Evolutionary conservation across 2,329 filamentous ascomycete genomes (phyloP), one percentile per base, ranked within the genome.

Genomic region (Cryphonectria nitschkei): DNA sequence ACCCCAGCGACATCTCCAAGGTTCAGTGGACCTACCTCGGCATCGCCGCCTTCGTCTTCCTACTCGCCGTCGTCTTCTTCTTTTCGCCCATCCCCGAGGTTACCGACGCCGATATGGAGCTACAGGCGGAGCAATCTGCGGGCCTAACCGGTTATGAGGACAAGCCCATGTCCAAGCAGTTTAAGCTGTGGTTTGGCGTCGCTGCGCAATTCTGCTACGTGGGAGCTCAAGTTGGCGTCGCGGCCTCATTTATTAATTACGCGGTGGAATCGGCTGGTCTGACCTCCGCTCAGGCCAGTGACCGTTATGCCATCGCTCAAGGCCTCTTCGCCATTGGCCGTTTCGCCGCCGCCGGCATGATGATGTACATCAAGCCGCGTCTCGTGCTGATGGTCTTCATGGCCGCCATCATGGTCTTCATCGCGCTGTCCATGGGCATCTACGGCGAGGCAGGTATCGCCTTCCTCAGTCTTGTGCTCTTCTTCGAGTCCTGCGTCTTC

Each of bases 401-500:
- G 73, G 85, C 84, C 0, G 79, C 84, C 75, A 89, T 88, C 75
- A 87, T 93, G 77, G 78, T 92, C 71, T 93, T 93, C 81, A 79
- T 84, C 58, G 80, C 79, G 11, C 82, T 84, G 0, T 76, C 84
- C 32, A 84, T 85, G 71, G 83, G 82, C 0, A 77, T 83, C 50
- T 73, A 77, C 11, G 83, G 82, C 29, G 81, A 82, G 72, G 78
- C 78, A 0, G 85, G 85, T 37, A 80, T 88, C 67, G 82, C 84
- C 6, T 88, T 93, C 83, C 85, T 93, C 34, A 91, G 88, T 78
- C 71, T 92, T 22, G 88, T 90, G 14, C 84, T 94, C 22, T 94
- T 94, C 83, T 94, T 94, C 80, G 92, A 93, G 80, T 90, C 88
- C 1, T 91, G 93, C 76, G 91, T 90, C 79, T 95, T 94, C 83